Evolutionary conservation across 179 eudicot species (phyloP), one percentile per base, ranked within the genome.

Genomic region (Amaranthus tricolor): DNA sequence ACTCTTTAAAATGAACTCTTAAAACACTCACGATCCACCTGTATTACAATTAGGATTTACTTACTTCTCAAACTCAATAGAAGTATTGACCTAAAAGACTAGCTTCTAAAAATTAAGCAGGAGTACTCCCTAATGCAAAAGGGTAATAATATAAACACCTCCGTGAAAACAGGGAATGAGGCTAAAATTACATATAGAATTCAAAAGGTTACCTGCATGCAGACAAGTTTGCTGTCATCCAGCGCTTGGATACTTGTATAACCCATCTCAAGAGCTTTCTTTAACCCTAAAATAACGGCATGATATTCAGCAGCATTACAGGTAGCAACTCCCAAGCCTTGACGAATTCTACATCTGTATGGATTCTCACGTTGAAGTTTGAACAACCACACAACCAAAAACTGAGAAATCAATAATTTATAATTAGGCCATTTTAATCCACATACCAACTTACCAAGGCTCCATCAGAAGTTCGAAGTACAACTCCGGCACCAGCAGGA

Each of bases 171-270:
- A 31, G 40, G n/a, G 40, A 31, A 31, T 31, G 40, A 31, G 40
- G 40, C 40, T 31, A 31, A 4, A 2, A 31, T 31, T 31, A 31
- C 40, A 31, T 31, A 31, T 31, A 31, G 40, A 31, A 31, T 31
- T 31, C 40, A 31, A 31, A 24, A 51, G 20, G 17, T 5, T 51
- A 95, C 99, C 99, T 95, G 99, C 98, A 89, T 89, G 86, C 92
- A 89, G 72, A 95, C 97, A 55, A 95, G 99, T 80, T 93, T 93
- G 79, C 97, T 93, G 87, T 95, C 98, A 14, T 98, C 99, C 70
- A 72, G 69, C 59, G 86, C 95, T 68, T 78, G 87, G 81, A 95
- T 81, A 78, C 79, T 85, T 55, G 87, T 88, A 79, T 86, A 95
- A 20, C 99, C 99, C 86, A 91, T 87, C 69, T 80, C 80, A 56